A percentile compares a stretch with the other conserved stretches of the same genome.
phyloP scores from a whole-genome alignment of 495 filamentous ascomycete species.

The Neurospora sp. region DNA sequence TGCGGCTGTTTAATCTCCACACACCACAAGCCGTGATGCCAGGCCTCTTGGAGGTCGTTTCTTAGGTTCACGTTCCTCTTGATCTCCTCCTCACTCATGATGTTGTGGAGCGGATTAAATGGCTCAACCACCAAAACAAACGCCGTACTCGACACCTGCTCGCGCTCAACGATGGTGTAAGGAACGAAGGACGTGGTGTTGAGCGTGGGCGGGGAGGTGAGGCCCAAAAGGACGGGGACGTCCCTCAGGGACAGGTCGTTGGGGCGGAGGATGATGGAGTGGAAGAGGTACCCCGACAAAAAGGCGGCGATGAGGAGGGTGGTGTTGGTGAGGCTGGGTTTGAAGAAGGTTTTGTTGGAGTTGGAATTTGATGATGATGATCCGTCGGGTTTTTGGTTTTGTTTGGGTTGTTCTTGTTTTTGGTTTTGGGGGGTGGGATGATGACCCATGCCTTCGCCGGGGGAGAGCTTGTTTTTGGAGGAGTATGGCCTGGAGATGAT shows the following conservation, averaged over 20 bases:
- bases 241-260: background rate
- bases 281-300: background rate
- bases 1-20: slow-evolving; percentile 92
- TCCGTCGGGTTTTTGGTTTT: background rate
- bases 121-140: slow-evolving; percentile 18
- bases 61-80: background rate
- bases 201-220: slow-evolving; percentile 18
- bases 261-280: background rate
- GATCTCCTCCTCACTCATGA: too few relatives aligned
- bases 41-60: slow-evolving; percentile 10
- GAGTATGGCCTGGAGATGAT: background rate
- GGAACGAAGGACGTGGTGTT: slow-evolving; percentile 46
- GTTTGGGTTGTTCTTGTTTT: background rate
- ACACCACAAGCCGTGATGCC: slow-evolving; percentile 58
- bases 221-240: background rate
- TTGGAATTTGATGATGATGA: background rate
- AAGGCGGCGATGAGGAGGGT: background rate
- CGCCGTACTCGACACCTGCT: slow-evolving; percentile 63
- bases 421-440: background rate
- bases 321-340: background rate
- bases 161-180: slow-evolving; percentile 52
- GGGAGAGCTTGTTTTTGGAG: background rate
- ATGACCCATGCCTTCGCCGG: background rate
- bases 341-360: background rate
- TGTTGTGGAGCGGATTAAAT: slow-evolving; percentile 29